A percentile compares a stretch with the other conserved stretches of the same genome.
Conservation (phyloP, 2,329 filamentous ascomycete genomes). For the Calcarisporium arbuscula region DNA sequence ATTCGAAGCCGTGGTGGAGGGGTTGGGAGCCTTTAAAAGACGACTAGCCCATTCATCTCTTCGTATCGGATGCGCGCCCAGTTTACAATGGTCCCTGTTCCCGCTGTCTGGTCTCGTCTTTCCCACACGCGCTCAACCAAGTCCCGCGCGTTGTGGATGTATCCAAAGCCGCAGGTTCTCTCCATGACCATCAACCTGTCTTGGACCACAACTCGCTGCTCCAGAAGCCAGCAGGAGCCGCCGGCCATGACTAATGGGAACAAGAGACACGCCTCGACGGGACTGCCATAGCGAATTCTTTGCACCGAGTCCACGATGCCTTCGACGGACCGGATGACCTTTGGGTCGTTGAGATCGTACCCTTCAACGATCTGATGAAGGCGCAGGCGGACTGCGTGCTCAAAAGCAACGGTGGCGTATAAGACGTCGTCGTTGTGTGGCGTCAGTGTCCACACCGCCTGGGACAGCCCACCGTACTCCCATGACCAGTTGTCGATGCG, state of each 20-base stretch:
- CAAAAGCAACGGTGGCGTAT: conserved; percentile 30
- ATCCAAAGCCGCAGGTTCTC: conserved; percentile 34
- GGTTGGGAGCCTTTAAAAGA: conserved; percentile 17
- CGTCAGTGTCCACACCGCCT: conserved; percentile 15
- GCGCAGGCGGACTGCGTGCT: conserved; percentile 33
- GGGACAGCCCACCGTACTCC: conserved; percentile 20
- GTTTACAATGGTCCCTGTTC: conserved; percentile 22
- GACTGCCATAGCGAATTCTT: conserved; percentile 33
- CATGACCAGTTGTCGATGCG: conserved; percentile 31
- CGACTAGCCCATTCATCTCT: conserved; percentile 28
- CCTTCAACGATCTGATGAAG: conserved; percentile 37
- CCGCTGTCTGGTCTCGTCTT: conserved; percentile 19
- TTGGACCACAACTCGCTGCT: conserved; percentile 31
- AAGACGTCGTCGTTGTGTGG: conserved; percentile 22
- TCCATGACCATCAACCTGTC: conserved; percentile 37
- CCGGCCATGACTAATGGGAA: conserved; percentile 37
- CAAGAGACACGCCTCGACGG: conserved; percentile 32
- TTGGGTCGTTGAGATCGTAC: conserved; percentile 27
- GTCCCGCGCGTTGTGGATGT: conserved; percentile 32
- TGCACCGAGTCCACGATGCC: conserved; percentile 30
- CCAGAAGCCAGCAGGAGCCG: conserved; percentile 26
- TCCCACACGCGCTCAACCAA: conserved; percentile 34
- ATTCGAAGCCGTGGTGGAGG: background rate
- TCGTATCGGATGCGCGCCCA: conserved; percentile 29
- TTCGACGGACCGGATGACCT: conserved; percentile 24